Evolutionary conservation across 139 green algal genomes (phyloP).

Genomic region (Picochlorum costavermella): DNA sequence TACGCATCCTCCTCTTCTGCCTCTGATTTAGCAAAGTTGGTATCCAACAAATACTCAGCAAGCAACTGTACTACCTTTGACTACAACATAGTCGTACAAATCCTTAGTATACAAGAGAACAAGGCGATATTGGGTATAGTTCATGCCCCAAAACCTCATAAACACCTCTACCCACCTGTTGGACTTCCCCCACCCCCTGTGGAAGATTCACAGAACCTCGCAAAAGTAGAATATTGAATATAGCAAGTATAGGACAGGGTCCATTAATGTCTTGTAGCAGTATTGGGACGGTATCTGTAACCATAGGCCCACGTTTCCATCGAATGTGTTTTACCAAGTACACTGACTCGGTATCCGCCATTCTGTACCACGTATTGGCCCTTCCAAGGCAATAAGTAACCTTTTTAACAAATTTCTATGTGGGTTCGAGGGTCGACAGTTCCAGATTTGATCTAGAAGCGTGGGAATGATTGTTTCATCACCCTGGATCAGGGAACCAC

Average conservation of each 20-base stretch:
- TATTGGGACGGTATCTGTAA: slow-evolving; percentile 39
- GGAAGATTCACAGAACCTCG: slow-evolving; percentile 52
- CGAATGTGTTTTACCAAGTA: slow-evolving; percentile 46
- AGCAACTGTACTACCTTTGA: slow-evolving; percentile 59
- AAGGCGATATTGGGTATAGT: no score
- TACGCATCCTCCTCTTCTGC: slow-evolving; percentile 19
- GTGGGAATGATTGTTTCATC: no score
- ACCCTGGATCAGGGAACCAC: no score
- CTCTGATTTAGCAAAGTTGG: slow-evolving; percentile 31
- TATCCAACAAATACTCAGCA: slow-evolving; percentile 65
- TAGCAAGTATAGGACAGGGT: slow-evolving; percentile 84
- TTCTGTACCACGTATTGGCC: neutral
- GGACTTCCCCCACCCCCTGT: slow-evolving; percentile 23
- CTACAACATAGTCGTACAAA: slow-evolving; percentile 23
- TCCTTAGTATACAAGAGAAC: no score
- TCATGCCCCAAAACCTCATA: neutral
- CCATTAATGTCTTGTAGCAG: slow-evolving; percentile 89
- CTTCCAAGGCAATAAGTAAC: no score
- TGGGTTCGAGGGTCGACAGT: no score
- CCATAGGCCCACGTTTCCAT: slow-evolving; percentile 1
- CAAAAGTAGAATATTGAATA: slow-evolving; percentile 80
- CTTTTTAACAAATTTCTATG: no score
- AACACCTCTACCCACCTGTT: slow-evolving; percentile 21
- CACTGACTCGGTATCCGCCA: neutral
- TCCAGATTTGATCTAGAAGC: no score